Base-by-base conservation (phyloP, 2,329 filamentous ascomycete genomes). In the Hypoxylon sp. region DNA sequence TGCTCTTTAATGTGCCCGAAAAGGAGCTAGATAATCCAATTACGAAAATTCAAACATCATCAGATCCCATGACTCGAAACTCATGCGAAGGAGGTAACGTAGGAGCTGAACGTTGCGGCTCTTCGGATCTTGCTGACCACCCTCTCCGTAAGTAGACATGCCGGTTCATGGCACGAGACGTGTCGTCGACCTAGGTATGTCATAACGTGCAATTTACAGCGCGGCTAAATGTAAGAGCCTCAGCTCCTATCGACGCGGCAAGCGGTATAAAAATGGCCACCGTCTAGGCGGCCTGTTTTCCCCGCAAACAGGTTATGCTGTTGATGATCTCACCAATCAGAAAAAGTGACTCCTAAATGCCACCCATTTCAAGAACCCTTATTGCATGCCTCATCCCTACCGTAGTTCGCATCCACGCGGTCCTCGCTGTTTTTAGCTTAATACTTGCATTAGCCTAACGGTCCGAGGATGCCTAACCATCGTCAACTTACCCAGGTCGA, bases 121-220 rank as follows among this genome's bases (percentile, higher is more conserved):
- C 50, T 53, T 56, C 13, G 5, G 2, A 24, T 24, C 15, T 15
- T 55, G 59, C 56, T 58, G 56, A 67, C 56, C 53, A 58, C 56
- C 59, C 60, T 48, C 54, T 22, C 41, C 32, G 56, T 41, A 43
- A 11, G 28, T 43, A 47, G 53, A 30, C 60, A 61, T 67, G 56
- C 50, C 64, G 44, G 54, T 47, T 41, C 41, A 48, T 52, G 49
- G 50, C 60, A 63, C 63, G 63, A 66, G 60, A 67, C 60, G n/a
- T 20, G 6, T 48, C 53, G 7, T 37, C 24, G 24, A 44, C 39
- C 61, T 48, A 55, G 47, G 46, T 61, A 55, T 51, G 46, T 61
- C 50, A 60, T 64, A 26, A 52, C 48, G 52, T 51, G 46, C 53
- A 51, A 64, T 64, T 32, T 43, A n/a, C 48, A 32, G 30, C 41